Conservation (phyloP, 371 early-diverging fungal genomes). For the Mortierella sp. region DNA sequence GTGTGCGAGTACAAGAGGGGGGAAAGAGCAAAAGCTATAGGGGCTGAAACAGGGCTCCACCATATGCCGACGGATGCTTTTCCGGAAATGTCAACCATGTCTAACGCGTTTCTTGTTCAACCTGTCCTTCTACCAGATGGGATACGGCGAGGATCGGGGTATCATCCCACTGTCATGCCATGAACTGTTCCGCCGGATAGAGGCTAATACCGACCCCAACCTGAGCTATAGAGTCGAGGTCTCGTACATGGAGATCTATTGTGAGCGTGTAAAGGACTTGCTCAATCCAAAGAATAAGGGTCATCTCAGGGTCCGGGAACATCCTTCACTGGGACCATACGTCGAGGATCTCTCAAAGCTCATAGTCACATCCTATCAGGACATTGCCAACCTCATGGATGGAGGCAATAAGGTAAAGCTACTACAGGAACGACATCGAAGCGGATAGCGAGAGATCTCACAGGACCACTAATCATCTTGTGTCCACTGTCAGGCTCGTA, state of each 20-base stretch:
- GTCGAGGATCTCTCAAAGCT: slow-evolving; percentile 92
- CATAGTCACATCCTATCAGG: slow-evolving; percentile 80
- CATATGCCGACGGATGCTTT: no score
- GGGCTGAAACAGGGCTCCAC: background rate
- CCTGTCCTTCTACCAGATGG: slow-evolving; percentile 57
- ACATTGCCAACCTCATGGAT: slow-evolving; percentile 84
- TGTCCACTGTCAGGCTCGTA: slow-evolving; percentile 67
- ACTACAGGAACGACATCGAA: background rate
- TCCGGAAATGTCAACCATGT: no score
- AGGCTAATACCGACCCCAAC: slow-evolving; percentile 56
- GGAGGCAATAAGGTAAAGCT: slow-evolving; percentile 83
- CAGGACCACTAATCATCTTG: background rate
- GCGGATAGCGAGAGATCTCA: no score
- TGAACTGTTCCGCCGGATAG: slow-evolving; percentile 79
- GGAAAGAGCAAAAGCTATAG: no score
- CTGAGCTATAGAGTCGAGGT: slow-evolving; percentile 84
- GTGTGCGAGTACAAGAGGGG: no score
- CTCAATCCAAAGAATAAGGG: slow-evolving; percentile 82
- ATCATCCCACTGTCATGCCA: slow-evolving; percentile 87
- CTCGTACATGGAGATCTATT: slow-evolving; percentile 86
- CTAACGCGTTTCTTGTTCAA: no score
- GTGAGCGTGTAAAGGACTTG: slow-evolving; percentile 94
- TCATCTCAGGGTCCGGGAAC: slow-evolving; percentile 88
- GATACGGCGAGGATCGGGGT: slow-evolving; percentile 81
- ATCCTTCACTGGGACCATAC: slow-evolving; percentile 89